A percentile compares a stretch with the other conserved stretches of the same genome.
phyloP scores from a whole-genome alignment of 345 rosid genomes.

The Dimocarpus longan region DNA sequence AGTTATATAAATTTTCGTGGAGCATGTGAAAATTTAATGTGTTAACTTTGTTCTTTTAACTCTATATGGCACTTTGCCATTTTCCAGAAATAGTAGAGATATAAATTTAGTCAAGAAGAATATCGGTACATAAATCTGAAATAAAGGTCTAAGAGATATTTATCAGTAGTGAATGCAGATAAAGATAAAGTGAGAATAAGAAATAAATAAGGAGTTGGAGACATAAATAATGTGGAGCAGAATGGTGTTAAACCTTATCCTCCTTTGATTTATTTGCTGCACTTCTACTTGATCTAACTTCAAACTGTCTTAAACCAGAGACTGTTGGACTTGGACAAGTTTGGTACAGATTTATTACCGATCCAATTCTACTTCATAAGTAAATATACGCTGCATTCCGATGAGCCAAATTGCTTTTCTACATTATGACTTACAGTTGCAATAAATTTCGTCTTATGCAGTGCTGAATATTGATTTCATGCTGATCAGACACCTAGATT shows the following conservation, averaged over 20 bases:
- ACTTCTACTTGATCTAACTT: background rate
- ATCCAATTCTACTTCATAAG: background rate
- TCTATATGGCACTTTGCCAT: background rate
- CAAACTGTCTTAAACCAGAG: background rate
- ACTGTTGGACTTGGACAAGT: background rate
- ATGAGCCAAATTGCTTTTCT: background rate
- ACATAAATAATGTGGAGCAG: background rate
- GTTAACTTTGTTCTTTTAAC: too few relatives aligned
- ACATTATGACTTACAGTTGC: background rate
- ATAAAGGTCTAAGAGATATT: too few relatives aligned
- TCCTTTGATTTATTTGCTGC: constrained; percentile 8
- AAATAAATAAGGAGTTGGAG: constrained; percentile 1
- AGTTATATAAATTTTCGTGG: background rate
- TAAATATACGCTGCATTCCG: background rate
- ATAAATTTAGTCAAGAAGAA: background rate
- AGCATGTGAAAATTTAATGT: background rate
- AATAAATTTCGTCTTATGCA: background rate
- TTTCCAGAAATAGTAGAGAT: background rate
- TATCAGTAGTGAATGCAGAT: background rate
- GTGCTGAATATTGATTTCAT: background rate
- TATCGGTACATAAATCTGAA: too few relatives aligned
- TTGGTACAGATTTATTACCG: constrained; percentile 5
- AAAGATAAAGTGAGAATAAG: background rate
- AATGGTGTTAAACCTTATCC: background rate
- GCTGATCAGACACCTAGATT: background rate